Evolutionary conservation across 768 basidiomycete species (phyloP), one percentile per base, ranked within the genome.

Genomic region (Myochromella boudieri): DNA sequence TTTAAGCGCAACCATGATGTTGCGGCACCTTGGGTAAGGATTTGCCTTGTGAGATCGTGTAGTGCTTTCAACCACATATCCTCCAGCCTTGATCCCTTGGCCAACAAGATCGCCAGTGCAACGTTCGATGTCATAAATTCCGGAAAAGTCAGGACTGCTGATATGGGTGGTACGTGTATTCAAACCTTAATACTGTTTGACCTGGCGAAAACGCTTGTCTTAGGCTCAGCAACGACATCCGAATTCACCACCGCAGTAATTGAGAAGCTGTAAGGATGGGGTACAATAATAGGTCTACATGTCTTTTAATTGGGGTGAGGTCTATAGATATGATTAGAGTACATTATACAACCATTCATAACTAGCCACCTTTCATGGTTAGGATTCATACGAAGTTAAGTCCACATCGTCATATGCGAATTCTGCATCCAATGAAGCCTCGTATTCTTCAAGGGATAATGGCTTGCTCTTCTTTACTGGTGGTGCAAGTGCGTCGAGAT

Each of bases 1-100:
- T 64, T 83, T 98, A 49, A 94, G 91, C 53, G 89, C 95, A 26
- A 95, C 95, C 31, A 95, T 99, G 86, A 91, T 99, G 85, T 82
- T 99, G 53, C 80, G 95, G 58, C 94, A 97, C 67, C 83, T 98
- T 49, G 95, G 95, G 82, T 93, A 70, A 61, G 83, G 64, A 41
- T 46, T 51, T 4, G 27, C 24, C 1, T 21, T 14, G 14, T 32
- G n/a, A 22, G 24, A 12, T 34, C 31, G 22, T 18, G 10, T 22
- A 20, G 38, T 14, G 33, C 10, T 33, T 26, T 24, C 17, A 18
- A 25, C 11, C 46, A 46, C 42, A 57, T 65, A 32, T 54, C 69
- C 32, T 67, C 60, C 51, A 94, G 91, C 39, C 87, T 98, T 46
- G 93, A 97, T 68, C 68, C 82, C 53, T 85, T 95, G 58, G 97